phyloP scores from a whole-genome alignment of 805 yeast genomes.

The Wickerhamomyces hampshirensis region DNA sequence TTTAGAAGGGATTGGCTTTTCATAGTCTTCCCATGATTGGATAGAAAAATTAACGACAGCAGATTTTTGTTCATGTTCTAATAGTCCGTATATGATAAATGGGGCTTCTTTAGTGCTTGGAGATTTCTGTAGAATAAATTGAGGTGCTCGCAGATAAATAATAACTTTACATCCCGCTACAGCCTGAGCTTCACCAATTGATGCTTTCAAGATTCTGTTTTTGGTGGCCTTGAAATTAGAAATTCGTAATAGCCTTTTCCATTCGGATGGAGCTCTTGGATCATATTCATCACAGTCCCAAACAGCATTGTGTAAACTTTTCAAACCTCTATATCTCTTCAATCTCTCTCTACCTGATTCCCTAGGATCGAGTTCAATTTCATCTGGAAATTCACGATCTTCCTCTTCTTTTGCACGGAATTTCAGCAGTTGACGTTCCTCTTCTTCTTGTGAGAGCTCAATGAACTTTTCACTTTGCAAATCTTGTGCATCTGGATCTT shows the following conservation, averaged over 20 bases:
- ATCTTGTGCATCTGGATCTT: constrained; percentile 26
- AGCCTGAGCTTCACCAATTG: constrained; percentile 39
- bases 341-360: constrained; percentile 75
- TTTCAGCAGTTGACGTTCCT: constrained; percentile 65
- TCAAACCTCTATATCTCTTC: constrained; percentile 79
- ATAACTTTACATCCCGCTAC: constrained; percentile 62
- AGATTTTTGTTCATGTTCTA: constrained; percentile 81
- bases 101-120: constrained; percentile 42
- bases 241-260: constrained; percentile 71
- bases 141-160: constrained; percentile 56
- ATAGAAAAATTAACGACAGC: constrained; percentile 80
- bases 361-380: constrained; percentile 74
- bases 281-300: constrained; percentile 91
- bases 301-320: constrained; percentile 68
- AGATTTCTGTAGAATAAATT: constrained; percentile 37
- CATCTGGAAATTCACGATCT: constrained; percentile 93
- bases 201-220: constrained; percentile 61
- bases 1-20: constrained; percentile 79
- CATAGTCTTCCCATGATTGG: constrained; percentile 86
- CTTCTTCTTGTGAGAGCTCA: constrained; percentile 79
- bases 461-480: constrained; percentile 54
- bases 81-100: constrained; percentile 65
- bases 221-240: constrained; percentile 73
- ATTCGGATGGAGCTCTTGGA: constrained; percentile 67
- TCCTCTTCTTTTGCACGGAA: constrained; percentile 71